Percentiles rank a stretch among this genome's conserved stretches.
Conservation (phyloP, 2,329 filamentous ascomycete species). For the Cordyceps militaris region DNA sequence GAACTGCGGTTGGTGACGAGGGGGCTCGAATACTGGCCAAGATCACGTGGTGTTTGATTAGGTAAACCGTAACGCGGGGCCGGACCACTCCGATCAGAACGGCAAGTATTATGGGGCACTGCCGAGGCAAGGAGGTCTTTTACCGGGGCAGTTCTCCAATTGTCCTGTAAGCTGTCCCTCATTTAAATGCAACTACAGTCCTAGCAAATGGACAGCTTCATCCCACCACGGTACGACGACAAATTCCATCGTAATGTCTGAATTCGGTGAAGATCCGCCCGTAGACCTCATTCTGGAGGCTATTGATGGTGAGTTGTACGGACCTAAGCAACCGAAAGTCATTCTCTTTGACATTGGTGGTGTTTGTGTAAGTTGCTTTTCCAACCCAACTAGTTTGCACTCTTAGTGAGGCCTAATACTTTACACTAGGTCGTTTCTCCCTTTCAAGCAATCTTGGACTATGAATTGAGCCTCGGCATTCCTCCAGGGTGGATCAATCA, state of each 20-base stretch:
- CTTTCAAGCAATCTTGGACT: conserved; percentile 88
- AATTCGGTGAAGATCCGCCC: conserved; percentile 9
- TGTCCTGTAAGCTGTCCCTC: background rate
- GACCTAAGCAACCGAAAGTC: conserved; percentile 55
- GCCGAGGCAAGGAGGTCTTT: conserved; percentile 8
- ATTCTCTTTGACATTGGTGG: conserved; percentile 93
- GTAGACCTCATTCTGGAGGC: conserved; percentile 26
- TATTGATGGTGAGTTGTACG: conserved; percentile 32
- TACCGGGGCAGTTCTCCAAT: background rate
- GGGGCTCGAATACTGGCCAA: background rate
- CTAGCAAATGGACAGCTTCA: background rate
- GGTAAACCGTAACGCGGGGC: background rate
- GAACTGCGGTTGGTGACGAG: conserved; percentile 14
- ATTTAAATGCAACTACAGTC: background rate
- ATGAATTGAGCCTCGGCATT: conserved; percentile 69
- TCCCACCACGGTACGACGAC: background rate
- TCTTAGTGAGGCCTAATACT: background rate
- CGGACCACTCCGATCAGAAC: background rate
- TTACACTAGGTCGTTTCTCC: conserved; percentile 69
- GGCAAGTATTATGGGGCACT: conserved; percentile 8
- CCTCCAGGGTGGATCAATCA: conserved; percentile 88
- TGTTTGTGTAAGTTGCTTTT: conserved; percentile 71
- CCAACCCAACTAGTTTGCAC: background rate
- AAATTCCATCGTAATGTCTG: background rate
- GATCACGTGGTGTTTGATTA: background rate